These are phyloP conservation scores for Dendrothele bispora DNA, from an alignment of 768 basidiomycete genomes.

Conservation along the genomic window DNA sequence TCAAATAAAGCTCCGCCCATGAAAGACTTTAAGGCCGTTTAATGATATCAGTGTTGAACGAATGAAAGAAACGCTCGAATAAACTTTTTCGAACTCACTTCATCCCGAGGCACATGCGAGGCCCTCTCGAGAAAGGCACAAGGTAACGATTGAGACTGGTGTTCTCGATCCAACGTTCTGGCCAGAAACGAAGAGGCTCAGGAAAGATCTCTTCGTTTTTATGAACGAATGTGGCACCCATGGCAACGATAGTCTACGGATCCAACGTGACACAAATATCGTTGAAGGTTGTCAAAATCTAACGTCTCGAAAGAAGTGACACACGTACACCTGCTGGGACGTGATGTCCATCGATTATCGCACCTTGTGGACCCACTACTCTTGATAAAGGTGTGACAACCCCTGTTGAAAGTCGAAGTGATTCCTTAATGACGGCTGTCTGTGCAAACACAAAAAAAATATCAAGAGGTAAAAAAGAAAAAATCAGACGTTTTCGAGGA, in stretches of 20 bases:
- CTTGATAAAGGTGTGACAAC: conserved; percentile 38
- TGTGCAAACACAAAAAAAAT: conserved; percentile 22
- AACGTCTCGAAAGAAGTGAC: not conserved
- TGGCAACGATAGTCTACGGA: conserved; percentile 40
- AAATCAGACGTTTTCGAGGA: too few relatives aligned
- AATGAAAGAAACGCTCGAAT: too few relatives aligned
- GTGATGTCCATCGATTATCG: conserved; percentile 31
- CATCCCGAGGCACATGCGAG: too few relatives aligned
- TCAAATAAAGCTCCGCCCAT: too few relatives aligned
- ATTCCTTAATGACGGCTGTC: conserved; percentile 50
- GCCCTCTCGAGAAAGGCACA: conserved; percentile 44
- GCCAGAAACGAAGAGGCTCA: conserved; percentile 37
- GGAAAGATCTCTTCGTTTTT: conserved; percentile 39
- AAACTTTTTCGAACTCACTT: too few relatives aligned
- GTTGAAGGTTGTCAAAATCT: too few relatives aligned
- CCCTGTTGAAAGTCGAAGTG: conserved; percentile 41
- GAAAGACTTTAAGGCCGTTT: too few relatives aligned
- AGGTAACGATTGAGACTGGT: conserved; percentile 39
- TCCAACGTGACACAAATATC: too few relatives aligned
- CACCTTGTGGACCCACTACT: conserved; percentile 33
- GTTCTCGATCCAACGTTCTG: conserved; percentile 43
- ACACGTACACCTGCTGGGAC: conserved; percentile 39
- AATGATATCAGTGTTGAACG: too few relatives aligned
- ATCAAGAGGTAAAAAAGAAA: not conserved
- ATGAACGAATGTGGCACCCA: conserved; percentile 40